A percentile compares a stretch with the other conserved stretches of the same genome.
Conservation (phyloP, 345 rosid species). For the Syzygium oleosum region DNA sequence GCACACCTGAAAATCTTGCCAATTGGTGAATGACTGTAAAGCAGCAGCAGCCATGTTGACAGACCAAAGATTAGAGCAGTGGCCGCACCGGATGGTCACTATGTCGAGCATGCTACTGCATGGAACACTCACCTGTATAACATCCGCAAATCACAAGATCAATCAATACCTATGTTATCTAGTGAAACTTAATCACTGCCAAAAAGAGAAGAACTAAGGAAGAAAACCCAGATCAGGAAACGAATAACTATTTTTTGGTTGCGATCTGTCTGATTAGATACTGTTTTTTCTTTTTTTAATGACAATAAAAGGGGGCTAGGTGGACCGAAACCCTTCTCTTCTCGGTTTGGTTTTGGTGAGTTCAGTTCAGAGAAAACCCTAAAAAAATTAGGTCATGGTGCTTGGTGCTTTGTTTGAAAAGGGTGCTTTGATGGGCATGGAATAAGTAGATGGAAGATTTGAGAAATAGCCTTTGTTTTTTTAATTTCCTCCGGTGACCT, state of each 20-base stretch:
- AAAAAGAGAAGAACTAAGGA: background rate
- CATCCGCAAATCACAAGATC: background rate
- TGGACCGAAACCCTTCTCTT: background rate
- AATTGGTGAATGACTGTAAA: constrained; percentile 64
- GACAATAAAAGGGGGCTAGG: background rate
- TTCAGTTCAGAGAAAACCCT: background rate
- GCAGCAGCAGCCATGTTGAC: constrained; percentile 96
- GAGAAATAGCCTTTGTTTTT: background rate
- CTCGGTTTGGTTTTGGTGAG: background rate
- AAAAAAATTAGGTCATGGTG: background rate
- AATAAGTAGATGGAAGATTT: background rate
- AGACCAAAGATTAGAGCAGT: constrained; percentile 93
- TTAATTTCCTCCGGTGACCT: background rate
- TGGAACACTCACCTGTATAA: constrained; percentile 87
- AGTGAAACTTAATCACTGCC: background rate
- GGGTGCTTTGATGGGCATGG: background rate
- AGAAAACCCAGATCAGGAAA: background rate
- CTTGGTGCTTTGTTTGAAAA: background rate
- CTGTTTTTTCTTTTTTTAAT: background rate
- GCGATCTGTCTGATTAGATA: background rate
- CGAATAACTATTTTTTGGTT: background rate
- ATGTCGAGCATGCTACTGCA: constrained; percentile 77
- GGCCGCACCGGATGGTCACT: constrained; percentile 97
- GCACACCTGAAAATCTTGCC: constrained; percentile 28
- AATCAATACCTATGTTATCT: background rate